Conservation (phyloP, 1,284 basidiomycete genomes). For the Trichosporon inkin region DNA sequence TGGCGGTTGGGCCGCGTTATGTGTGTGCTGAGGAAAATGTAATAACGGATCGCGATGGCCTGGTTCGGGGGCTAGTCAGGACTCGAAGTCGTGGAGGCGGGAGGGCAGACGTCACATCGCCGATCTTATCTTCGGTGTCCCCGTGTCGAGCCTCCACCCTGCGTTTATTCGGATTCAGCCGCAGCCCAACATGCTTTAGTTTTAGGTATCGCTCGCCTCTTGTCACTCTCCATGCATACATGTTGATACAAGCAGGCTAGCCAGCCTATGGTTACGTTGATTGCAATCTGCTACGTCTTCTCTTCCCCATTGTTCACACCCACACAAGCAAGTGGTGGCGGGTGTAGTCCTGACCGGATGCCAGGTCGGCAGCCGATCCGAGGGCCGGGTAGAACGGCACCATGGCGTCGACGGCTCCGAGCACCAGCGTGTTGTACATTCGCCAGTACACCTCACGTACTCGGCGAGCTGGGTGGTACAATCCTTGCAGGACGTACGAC, state of each 20-base stretch:
- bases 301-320: constrained; percentile 27
- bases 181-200: not conserved
- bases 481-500: constrained; percentile 71
- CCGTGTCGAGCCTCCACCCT: constrained; percentile 3
- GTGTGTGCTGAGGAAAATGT: not conserved
- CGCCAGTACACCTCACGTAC: constrained; percentile 95
- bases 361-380: constrained; percentile 76
- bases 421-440: constrained; percentile 78
- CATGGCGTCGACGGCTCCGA: constrained; percentile 82
- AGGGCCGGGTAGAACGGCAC: constrained; percentile 94
- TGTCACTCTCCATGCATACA: constrained; percentile 3
- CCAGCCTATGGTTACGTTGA: constrained; percentile 1
- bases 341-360: constrained; percentile 70
- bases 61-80: not conserved
- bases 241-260: constrained; percentile 9
- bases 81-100: not conserved
- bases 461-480: constrained; percentile 93
- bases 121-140: constrained; percentile 9
- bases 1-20: not conserved
- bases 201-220: too few relatives aligned
- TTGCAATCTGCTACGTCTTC: not conserved
- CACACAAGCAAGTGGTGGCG: constrained; percentile 68
- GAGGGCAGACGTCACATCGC: constrained; percentile 7
- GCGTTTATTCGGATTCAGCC: not conserved
- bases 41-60: not conserved